These are phyloP conservation scores for Babesia caballi DNA, from an alignment of 169 alveolate genomes.

Conservation along the genomic window DNA sequence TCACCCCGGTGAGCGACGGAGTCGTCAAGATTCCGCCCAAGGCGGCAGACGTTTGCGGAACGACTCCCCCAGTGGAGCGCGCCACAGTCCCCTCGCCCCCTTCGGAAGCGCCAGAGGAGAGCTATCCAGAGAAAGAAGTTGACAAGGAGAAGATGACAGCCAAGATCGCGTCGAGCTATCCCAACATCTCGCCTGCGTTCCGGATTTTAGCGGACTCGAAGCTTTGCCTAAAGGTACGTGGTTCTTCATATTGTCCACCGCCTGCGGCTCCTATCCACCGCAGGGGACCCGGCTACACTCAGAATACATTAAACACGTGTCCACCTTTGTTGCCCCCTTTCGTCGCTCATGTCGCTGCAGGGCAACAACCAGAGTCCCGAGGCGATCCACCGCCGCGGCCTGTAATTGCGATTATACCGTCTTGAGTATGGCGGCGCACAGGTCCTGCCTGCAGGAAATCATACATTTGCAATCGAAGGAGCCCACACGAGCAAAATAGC, in stretches of 20 bases:
- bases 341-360: neutral
- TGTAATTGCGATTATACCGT: conserved; percentile 33
- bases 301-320: too few relatives aligned
- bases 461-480: neutral
- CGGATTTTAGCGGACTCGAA: conserved; percentile 58
- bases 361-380: conserved; percentile 26
- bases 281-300: too few relatives aligned
- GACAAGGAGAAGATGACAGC: conserved; percentile 1
- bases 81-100: neutral
- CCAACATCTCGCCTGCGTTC: conserved; percentile 29
- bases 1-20: neutral
- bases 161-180: neutral
- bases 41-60: conserved; percentile 16
- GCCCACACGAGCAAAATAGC: neutral
- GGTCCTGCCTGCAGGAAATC: conserved; percentile 19
- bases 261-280: too few relatives aligned
- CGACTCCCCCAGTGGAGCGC: neutral
- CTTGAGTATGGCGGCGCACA: conserved; percentile 31
- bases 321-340: too few relatives aligned
- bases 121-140: neutral
- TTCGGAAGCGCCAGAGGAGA: neutral
- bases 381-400: conserved; percentile 17
- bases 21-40: conserved; percentile 24
- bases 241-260: neutral
- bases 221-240: conserved; percentile 57